Evolutionary conservation across 257 asterid species (phyloP).

Genomic region (Paraleonurus japonicus): DNA sequence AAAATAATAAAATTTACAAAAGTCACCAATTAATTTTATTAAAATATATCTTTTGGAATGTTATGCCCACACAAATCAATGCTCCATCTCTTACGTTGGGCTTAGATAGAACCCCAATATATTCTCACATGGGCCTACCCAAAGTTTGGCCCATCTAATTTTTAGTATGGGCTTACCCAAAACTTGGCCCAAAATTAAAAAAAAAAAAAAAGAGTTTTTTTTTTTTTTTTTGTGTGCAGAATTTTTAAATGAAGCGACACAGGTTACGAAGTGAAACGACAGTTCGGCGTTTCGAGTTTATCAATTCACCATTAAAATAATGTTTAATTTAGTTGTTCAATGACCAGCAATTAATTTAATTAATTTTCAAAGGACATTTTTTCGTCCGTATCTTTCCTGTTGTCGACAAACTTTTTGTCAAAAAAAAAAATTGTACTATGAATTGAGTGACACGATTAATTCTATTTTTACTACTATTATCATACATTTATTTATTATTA

Average conservation of each 20-base stretch:
- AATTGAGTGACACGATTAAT: too few relatives aligned
- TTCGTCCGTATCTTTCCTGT: not conserved
- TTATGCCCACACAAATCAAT: not conserved
- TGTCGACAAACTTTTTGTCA: slow-evolving; percentile 15
- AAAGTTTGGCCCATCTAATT: too few relatives aligned
- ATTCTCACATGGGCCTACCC: not conserved
- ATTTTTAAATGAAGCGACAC: slow-evolving; percentile 18
- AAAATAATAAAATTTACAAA: too few relatives aligned
- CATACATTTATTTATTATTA: too few relatives aligned
- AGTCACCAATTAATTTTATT: too few relatives aligned
- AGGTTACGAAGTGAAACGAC: slow-evolving; percentile 39
- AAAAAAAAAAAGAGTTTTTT: too few relatives aligned
- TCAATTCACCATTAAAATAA: slow-evolving; percentile 11
- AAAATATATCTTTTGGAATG: too few relatives aligned
- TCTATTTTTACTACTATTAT: too few relatives aligned
- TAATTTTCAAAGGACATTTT: slow-evolving; percentile 22
- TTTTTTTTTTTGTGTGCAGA: too few relatives aligned
- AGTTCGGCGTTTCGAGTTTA: slow-evolving; percentile 40
- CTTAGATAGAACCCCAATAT: not conserved
- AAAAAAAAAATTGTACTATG: too few relatives aligned
- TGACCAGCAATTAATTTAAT: slow-evolving; percentile 5
- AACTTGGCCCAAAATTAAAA: not conserved
- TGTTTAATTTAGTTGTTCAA: slow-evolving; percentile 24
- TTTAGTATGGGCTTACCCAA: not conserved
- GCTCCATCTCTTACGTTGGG: not conserved